phyloP scores from a whole-genome alignment of 2,329 filamentous ascomycete genomes.

The Emericellopsis cladophorae region DNA sequence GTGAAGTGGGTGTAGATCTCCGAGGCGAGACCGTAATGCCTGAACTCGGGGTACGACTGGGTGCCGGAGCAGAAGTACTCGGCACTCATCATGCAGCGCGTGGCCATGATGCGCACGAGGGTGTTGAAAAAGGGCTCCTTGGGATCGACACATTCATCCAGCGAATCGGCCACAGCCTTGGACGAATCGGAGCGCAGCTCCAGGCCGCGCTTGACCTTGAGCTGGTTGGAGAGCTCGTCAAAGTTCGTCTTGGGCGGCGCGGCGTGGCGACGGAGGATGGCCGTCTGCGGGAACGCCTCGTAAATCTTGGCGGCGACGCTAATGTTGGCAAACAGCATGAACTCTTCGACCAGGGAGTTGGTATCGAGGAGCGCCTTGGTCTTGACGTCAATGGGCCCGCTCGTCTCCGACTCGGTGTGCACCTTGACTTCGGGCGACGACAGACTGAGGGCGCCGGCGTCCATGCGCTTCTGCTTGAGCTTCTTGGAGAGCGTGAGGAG shows the following conservation, averaged over 20 bases:
- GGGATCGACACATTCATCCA: conserved; percentile 72
- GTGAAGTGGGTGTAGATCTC: conserved; percentile 99
- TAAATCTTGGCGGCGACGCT: conserved; percentile 87
- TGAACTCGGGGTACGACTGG: conserved; percentile 85
- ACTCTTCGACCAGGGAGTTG: conserved; percentile 95
- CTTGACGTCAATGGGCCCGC: conserved; percentile 90
- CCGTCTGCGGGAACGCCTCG: conserved; percentile 86
- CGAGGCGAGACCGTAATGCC: conserved; percentile 90
- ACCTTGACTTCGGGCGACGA: conserved; percentile 98
- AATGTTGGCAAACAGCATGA: conserved; percentile 98
- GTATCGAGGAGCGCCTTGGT: conserved; percentile 90
- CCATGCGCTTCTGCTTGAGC: conserved; percentile 89
- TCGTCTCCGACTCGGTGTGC: conserved; percentile 88
- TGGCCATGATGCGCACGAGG: conserved; percentile 91
- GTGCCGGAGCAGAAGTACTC: conserved; percentile 97
- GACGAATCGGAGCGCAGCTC: conserved; percentile 77
- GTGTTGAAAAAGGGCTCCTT: conserved; percentile 96
- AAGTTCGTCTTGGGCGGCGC: conserved; percentile 94
- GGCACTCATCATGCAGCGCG: conserved; percentile 96
- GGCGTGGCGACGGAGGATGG: conserved; percentile 82
- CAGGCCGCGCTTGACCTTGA: conserved; percentile 74
- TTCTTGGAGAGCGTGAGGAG: conserved; percentile 84
- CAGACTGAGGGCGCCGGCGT: conserved; percentile 85
- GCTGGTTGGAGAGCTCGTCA: conserved; percentile 81
- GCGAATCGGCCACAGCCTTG: conserved; percentile 82